These are phyloP conservation scores for Pseudogymnoascus sp. DNA, from an alignment of 2,329 filamentous ascomycete species.

Conservation along the genomic window DNA sequence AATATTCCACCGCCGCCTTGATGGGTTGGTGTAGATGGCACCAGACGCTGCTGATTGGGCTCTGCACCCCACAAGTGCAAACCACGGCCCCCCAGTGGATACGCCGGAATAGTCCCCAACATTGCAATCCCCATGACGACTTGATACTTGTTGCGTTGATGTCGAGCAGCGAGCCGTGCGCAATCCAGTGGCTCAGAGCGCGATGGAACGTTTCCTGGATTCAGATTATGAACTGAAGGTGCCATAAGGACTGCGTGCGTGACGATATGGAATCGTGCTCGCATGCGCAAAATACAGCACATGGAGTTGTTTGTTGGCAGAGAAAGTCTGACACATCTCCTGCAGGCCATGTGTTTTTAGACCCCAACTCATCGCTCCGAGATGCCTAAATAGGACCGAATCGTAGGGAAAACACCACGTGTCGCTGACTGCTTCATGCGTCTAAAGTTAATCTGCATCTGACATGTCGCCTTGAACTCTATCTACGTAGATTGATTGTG, in stretches of 20 bases:
- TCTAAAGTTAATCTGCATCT: constrained; percentile 1
- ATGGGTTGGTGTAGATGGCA: constrained; percentile 1
- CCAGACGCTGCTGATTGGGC: neutral
- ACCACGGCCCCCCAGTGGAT: neutral
- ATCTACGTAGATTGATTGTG: neutral
- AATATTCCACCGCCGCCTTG: neutral
- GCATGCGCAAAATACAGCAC: neutral
- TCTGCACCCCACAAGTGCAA: neutral
- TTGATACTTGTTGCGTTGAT: neutral
- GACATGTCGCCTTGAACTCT: neutral
- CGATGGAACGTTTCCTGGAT: neutral
- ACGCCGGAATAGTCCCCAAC: neutral
- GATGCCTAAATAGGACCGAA: neutral
- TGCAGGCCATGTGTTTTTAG: neutral
- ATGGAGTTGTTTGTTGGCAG: neutral
- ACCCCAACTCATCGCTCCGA: neutral
- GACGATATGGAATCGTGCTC: neutral
- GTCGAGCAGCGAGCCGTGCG: neutral
- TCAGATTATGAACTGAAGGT: neutral
- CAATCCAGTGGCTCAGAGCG: neutral
- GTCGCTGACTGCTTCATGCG: neutral
- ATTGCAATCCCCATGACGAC: neutral
- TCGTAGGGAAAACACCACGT: neutral
- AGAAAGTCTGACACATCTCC: neutral
- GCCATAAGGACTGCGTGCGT: neutral